Percentiles rank a stretch among this genome's conserved stretches.
Conservation (phyloP, 1,284 basidiomycete genomes). For the Spongispora temasekensis region DNA sequence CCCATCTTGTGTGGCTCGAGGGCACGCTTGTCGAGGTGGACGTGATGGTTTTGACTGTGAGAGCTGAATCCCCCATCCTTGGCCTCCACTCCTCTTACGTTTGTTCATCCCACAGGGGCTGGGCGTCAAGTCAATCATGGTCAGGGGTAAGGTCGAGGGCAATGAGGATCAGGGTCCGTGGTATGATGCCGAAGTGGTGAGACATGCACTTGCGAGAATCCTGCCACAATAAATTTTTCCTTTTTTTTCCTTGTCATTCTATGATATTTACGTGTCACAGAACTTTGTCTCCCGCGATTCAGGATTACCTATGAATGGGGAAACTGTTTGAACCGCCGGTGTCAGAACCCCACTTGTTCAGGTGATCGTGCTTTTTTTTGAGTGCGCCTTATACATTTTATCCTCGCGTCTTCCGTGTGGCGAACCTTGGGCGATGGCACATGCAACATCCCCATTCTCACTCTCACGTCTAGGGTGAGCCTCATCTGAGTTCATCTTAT, state of each 20-base stretch:
- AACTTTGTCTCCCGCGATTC: constrained; percentile 12
- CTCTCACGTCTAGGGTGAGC: not conserved
- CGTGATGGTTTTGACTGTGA: constrained; percentile 57
- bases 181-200: constrained; percentile 55
- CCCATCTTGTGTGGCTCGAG: constrained; percentile 80
- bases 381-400: constrained; percentile 1
- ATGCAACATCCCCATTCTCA: not conserved
- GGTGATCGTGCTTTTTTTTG: not conserved
- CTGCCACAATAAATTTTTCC: constrained; percentile 9
- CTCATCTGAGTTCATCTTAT: not conserved
- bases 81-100: constrained; percentile 6
- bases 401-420: not conserved
- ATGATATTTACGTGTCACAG: not conserved
- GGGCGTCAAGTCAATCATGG: constrained; percentile 62
- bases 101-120: constrained; percentile 41
- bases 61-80: constrained; percentile 30
- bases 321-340: not conserved
- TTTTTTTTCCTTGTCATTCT: not conserved
- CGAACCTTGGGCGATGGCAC: not conserved
- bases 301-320: constrained; percentile 4
- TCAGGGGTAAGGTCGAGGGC: constrained; percentile 25
- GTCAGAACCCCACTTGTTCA: not conserved
- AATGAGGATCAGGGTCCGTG: constrained; percentile 33
- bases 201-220: constrained; percentile 49
- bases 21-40: constrained; percentile 67